A percentile compares a stretch with the other conserved stretches of the same genome.
These are phyloP conservation scores for Brassica incana DNA, from an alignment of 345 rosid species.

Conservation along the genomic window DNA sequence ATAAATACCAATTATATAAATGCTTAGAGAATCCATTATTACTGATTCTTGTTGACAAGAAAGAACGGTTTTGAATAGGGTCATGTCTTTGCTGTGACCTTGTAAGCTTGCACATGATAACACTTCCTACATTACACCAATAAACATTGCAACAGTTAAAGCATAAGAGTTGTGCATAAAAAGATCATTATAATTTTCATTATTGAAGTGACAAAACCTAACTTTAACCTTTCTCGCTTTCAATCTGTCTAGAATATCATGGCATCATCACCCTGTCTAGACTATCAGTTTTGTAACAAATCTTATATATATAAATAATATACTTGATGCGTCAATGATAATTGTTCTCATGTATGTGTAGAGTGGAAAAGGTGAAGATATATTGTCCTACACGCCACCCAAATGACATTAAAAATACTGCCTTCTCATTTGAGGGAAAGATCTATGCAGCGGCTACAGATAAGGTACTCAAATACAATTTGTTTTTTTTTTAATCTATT, in stretches of 20 bases:
- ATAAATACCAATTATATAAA: not conserved
- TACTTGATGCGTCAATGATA: not conserved
- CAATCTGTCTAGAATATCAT: not conserved
- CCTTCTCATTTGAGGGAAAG: conserved; percentile 62
- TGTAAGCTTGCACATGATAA: conserved; percentile 4
- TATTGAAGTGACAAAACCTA: not conserved
- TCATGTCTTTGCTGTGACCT: conserved; percentile 21
- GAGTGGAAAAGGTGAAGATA: conserved; percentile 56
- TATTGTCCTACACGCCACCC: conserved; percentile 47
- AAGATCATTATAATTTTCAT: not conserved
- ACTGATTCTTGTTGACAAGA: not conserved
- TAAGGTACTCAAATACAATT: conserved; percentile 48
- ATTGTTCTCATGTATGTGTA: conserved; percentile 27
- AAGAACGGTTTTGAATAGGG: not conserved
- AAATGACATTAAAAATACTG: conserved; percentile 46
- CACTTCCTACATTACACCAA: not conserved
- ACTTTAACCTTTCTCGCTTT: conserved; percentile 1
- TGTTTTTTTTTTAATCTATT: not conserved
- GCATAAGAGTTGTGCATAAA: conserved; percentile 20
- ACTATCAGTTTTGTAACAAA: not conserved
- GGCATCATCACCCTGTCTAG: not conserved
- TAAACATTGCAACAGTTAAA: not conserved
- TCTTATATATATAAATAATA: not conserved
- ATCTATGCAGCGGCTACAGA: conserved; percentile 44
- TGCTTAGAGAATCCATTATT: not conserved